Evolutionary conservation across 2,329 filamentous ascomycete genomes (phyloP).

Genomic region (Fusarium hostae): DNA sequence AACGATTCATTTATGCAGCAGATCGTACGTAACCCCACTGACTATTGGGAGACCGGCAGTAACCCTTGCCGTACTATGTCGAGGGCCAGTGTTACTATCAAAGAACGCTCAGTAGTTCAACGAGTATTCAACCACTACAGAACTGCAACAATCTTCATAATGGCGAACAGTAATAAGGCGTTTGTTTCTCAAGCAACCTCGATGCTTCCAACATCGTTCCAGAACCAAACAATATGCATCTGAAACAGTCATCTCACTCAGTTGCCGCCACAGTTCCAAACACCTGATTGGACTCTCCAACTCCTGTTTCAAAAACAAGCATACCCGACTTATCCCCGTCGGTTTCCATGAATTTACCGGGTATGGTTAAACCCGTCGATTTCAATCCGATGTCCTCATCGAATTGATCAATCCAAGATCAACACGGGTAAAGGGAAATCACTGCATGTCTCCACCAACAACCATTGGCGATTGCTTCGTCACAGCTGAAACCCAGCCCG

Average conservation of each 20-base stretch:
- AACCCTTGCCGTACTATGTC: background rate
- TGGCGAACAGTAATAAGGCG: background rate
- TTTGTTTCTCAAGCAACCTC: background rate
- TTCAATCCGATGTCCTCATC: background rate
- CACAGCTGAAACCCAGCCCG: slow-evolving; percentile 1
- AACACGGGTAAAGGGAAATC: background rate
- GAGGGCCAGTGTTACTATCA: background rate
- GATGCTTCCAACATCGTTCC: background rate
- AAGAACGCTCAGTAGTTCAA: background rate
- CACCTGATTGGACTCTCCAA: slow-evolving; percentile 18
- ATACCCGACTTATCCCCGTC: slow-evolving; percentile 29
- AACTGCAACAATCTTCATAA: background rate
- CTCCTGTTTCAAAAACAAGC: slow-evolving; percentile 17
- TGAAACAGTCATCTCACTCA: slow-evolving; percentile 19
- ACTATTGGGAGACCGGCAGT: background rate
- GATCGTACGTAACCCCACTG: slow-evolving; percentile 1
- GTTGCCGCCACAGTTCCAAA: slow-evolving; percentile 8
- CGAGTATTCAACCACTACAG: background rate
- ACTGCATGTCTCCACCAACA: background rate
- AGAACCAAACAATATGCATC: slow-evolving; percentile 14
- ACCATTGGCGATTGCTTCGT: background rate
- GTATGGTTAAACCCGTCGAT: background rate
- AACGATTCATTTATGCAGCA: background rate
- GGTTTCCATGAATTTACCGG: background rate
- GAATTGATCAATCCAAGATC: slow-evolving; percentile 1